Conservation (phyloP, 345 rosid genomes). For the Syzygium oleosum region DNA sequence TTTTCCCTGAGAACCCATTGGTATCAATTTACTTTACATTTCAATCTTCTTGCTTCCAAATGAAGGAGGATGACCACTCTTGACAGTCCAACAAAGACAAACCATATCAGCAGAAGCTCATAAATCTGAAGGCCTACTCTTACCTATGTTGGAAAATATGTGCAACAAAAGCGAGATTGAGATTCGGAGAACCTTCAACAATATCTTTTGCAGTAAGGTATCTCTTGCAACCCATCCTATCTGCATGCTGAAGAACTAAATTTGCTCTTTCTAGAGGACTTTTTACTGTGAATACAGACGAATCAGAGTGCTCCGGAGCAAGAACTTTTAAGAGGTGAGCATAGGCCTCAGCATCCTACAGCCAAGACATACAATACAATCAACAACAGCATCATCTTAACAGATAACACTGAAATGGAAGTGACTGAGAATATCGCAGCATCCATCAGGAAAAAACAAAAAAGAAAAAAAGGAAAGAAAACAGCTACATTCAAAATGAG, state of each 20-base stretch:
- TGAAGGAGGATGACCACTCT: not conserved
- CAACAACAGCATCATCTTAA: not conserved
- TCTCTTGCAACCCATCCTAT: constrained; percentile 95
- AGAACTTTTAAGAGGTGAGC: constrained; percentile 84
- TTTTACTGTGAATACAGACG: constrained; percentile 48
- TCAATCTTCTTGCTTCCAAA: not conserved
- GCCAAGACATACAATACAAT: constrained; percentile 2
- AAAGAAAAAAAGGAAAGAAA: not conserved
- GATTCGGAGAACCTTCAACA: constrained; percentile 95
- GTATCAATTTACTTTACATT: not conserved
- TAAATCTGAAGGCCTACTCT: not conserved
- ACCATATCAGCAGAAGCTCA: not conserved
- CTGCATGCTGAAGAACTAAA: constrained; percentile 91
- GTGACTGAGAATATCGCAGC: not conserved
- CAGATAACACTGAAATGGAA: not conserved
- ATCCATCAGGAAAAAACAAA: not conserved
- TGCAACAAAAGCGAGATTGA: constrained; percentile 96
- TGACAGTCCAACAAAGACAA: not conserved
- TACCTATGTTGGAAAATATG: constrained; percentile 98
- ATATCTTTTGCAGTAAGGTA: constrained; percentile 93
- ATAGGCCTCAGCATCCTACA: constrained; percentile 98
- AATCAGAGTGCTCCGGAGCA: constrained; percentile 76
- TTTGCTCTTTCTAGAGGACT: constrained; percentile 65
- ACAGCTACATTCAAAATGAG: not conserved
- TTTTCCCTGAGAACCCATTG: not conserved